Evolutionary conservation across 148 eudicot species (phyloP).

Genomic region (Chenopodium formosanum): DNA sequence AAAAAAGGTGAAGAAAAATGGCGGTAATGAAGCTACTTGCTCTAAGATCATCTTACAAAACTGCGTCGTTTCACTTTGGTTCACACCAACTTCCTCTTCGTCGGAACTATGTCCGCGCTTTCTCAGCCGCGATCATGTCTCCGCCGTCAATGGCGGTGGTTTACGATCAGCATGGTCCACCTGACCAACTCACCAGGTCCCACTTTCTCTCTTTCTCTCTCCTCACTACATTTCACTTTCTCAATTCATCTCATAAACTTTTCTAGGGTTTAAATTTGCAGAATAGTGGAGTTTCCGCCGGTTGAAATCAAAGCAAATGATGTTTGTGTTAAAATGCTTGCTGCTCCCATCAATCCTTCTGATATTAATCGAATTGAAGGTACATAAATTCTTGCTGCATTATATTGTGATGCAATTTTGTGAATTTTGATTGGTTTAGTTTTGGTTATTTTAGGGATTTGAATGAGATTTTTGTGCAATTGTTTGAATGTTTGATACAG

Average conservation of each 20-base stretch:
- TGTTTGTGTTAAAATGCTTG: conserved; percentile 88
- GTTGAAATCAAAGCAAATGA: conserved; percentile 65
- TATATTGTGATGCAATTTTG: background rate
- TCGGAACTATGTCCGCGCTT: conserved; percentile 37
- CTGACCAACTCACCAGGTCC: conserved; percentile 67
- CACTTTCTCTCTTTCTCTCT: background rate
- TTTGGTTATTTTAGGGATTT: background rate
- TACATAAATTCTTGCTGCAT: background rate
- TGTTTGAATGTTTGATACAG: conserved; percentile 27
- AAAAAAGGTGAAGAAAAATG: conserved; percentile 21
- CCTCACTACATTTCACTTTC: background rate
- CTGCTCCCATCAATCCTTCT: conserved; percentile 92
- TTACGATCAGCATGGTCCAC: conserved; percentile 74
- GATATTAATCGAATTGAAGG: conserved; percentile 93
- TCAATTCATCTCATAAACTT: background rate
- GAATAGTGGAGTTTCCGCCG: conserved; percentile 59
- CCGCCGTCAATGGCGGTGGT: conserved; percentile 83
- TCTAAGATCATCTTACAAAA: conserved; percentile 23
- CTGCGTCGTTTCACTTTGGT: conserved; percentile 16
- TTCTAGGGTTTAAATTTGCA: conserved; percentile 28
- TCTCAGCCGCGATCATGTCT: conserved; percentile 60
- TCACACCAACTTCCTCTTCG: conserved; percentile 1
- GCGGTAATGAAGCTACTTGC: conserved; percentile 33
- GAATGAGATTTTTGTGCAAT: background rate
- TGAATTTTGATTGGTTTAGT: background rate